Conservation (phyloP, 2,329 filamentous ascomycete species). For the Xylaria sp. region DNA sequence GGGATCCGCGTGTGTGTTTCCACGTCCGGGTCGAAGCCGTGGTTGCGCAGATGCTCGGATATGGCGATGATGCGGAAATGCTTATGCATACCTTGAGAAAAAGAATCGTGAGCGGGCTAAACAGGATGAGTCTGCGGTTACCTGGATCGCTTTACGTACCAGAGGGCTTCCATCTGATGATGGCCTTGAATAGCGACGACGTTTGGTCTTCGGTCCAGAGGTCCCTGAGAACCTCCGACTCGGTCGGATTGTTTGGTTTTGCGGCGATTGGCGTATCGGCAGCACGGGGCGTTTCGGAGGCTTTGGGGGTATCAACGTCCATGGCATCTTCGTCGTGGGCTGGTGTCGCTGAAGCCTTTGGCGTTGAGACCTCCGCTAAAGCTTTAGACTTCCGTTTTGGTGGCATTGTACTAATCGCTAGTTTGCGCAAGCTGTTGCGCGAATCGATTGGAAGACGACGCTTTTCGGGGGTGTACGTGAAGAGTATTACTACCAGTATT, state of each 20-base stretch:
- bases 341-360: slow-evolving; percentile 57
- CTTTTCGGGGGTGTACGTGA: not conserved
- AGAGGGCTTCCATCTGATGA: slow-evolving; percentile 96
- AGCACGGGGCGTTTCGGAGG: slow-evolving; percentile 62
- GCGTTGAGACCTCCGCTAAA: slow-evolving; percentile 67
- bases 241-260: slow-evolving; percentile 52
- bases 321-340: slow-evolving; percentile 68
- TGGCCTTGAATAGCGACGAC: slow-evolving; percentile 88
- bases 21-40: slow-evolving; percentile 77
- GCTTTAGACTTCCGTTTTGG: slow-evolving; percentile 74
- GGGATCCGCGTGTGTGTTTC: slow-evolving; percentile 86
- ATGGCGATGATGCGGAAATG: slow-evolving; percentile 93
- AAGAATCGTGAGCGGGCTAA: slow-evolving; percentile 2
- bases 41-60: slow-evolving; percentile 79
- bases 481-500: not conserved
- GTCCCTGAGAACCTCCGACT: slow-evolving; percentile 64
- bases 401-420: slow-evolving; percentile 63
- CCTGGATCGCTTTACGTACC: slow-evolving; percentile 59
- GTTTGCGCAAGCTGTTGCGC: not conserved
- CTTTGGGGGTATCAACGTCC: slow-evolving; percentile 66
- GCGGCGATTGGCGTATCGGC: slow-evolving; percentile 50
- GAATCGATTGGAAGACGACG: not conserved
- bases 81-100: slow-evolving; percentile 80
- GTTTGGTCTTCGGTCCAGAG: slow-evolving; percentile 97
- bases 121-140: not conserved